Base-by-base conservation (phyloP, 768 basidiomycete genomes). In the Lepiota brunneoincarnata region DNA sequence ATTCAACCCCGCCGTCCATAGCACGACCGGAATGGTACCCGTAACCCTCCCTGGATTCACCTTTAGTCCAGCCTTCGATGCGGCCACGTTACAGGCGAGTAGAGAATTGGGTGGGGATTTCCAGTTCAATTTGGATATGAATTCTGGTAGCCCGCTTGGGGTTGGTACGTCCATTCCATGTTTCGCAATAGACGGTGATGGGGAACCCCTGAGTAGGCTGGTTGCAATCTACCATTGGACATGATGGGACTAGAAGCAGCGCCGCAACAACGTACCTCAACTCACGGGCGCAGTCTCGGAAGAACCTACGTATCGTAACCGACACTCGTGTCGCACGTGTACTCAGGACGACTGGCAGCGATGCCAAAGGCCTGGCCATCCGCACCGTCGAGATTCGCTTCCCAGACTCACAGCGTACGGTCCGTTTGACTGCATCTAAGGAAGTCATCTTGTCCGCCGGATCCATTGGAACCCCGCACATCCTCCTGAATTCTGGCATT, bases 1-100 rank as follows among this genome's bases (percentile, higher is more conserved):
- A 57, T 65, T 66, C 39, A 56, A 66, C 45, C 73, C 73, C 7
- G 39, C 59, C 3, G 51, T 68, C 17, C 73, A 74, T 54, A 63
- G 64, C 34, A 46, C 48, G 11, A 41, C 45, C 35, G 71, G 73
- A 12, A 54, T 63, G 10, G 64, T 52, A 44, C 48, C 57, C 23
- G 62, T 68, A 38, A 64, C 46, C 15, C 56, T 73, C 38, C 55
- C 65, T n/a, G 65, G 68, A 1, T 63, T 54, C 50, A 56, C 57
- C 0, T 45, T 52, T 9, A 31, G 31, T 15, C 26, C 65, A 3
- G 63, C 66, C 20, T 67, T 72, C 51, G 53, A 59, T 1, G 63
- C 59, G 2, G 59, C 74, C 21, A 46, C 44, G 1, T 55, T 76
- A 11, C 56, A 61, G 43, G 65, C 71, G 0, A 64, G 71, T 1